Percentiles rank a stretch among this genome's conserved stretches.
These are phyloP conservation scores for Phoma sp. DNA, from an alignment of 2,329 filamentous ascomycete species.

Conservation along the genomic window DNA sequence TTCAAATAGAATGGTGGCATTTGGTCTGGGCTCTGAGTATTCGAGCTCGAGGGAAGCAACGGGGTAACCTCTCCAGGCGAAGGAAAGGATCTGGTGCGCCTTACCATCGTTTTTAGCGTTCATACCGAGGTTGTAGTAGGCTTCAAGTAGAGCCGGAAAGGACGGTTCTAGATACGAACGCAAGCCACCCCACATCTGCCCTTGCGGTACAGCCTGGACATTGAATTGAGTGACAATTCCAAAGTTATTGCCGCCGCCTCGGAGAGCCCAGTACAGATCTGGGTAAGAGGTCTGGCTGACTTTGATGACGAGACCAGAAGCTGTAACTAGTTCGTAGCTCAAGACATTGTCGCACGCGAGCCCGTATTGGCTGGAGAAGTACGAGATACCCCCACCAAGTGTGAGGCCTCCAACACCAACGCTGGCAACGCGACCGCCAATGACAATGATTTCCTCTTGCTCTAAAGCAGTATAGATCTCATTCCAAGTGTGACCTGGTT, in stretches of 20 bases:
- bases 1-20: conserved; percentile 35
- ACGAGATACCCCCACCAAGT: conserved; percentile 38
- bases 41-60: conserved; percentile 32
- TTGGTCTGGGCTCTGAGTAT: conserved; percentile 31
- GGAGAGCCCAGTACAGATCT: conserved; percentile 50
- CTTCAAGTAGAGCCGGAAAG: conserved; percentile 29
- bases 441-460: conserved; percentile 25
- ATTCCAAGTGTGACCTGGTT: conserved; percentile 46
- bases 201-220: conserved; percentile 27
- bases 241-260: conserved; percentile 46
- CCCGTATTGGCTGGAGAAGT: conserved; percentile 33
- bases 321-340: conserved; percentile 42
- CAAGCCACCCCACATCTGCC: conserved; percentile 37
- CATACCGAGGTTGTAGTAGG: conserved; percentile 35
- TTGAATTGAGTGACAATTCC: conserved; percentile 45
- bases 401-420: conserved; percentile 34
- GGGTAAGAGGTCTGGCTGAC: conserved; percentile 34
- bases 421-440: conserved; percentile 34
- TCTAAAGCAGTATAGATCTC: conserved; percentile 42
- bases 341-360: conserved; percentile 42
- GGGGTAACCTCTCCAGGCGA: conserved; percentile 21
- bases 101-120: conserved; percentile 29
- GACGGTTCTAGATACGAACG: conserved; percentile 19
- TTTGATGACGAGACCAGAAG: conserved; percentile 25
- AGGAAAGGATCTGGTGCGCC: conserved; percentile 37